Conservation (phyloP, 257 asterid genomes). For the Lavandula angustifolia region DNA sequence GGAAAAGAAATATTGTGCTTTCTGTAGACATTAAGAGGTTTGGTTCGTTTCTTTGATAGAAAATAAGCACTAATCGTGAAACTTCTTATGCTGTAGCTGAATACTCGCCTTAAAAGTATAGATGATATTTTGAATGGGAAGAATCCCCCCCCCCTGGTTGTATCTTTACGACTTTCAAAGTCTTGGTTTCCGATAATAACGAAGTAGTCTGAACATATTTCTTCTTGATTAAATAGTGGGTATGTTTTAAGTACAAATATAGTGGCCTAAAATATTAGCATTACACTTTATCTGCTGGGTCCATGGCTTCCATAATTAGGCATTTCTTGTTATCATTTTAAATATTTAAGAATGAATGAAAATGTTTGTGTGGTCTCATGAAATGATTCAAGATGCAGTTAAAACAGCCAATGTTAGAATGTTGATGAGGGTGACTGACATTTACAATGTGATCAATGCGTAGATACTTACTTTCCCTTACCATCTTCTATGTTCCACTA, state of each 20-base stretch:
- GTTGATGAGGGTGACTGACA: slow-evolving; percentile 15
- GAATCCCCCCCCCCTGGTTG: not conserved
- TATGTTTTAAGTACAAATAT: slow-evolving; percentile 3
- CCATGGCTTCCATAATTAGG: not conserved
- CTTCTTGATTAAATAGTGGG: not conserved
- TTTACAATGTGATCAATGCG: slow-evolving; percentile 15
- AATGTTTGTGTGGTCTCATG: slow-evolving; percentile 10
- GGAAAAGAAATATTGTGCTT: slow-evolving; percentile 2
- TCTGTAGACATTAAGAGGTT: slow-evolving; percentile 6
- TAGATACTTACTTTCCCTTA: not conserved
- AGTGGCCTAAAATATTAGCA: not conserved
- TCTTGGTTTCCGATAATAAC: slow-evolving; percentile 5
- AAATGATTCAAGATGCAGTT: slow-evolving; percentile 8
- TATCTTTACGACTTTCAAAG: not conserved
- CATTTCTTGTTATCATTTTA: not conserved
- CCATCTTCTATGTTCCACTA: slow-evolving; percentile 11
- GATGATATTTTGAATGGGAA: slow-evolving; percentile 10
- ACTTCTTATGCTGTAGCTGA: slow-evolving; percentile 8
- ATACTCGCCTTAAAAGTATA: not conserved
- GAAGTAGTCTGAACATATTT: not conserved
- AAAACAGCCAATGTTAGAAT: slow-evolving; percentile 15
- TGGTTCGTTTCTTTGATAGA: not conserved
- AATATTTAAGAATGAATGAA: not conserved
- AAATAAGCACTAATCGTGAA: not conserved
- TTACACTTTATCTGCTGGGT: slow-evolving; percentile 8